Conservation (phyloP, 192 early-diverging fungal species). For the Dimargaris xerosporica region DNA sequence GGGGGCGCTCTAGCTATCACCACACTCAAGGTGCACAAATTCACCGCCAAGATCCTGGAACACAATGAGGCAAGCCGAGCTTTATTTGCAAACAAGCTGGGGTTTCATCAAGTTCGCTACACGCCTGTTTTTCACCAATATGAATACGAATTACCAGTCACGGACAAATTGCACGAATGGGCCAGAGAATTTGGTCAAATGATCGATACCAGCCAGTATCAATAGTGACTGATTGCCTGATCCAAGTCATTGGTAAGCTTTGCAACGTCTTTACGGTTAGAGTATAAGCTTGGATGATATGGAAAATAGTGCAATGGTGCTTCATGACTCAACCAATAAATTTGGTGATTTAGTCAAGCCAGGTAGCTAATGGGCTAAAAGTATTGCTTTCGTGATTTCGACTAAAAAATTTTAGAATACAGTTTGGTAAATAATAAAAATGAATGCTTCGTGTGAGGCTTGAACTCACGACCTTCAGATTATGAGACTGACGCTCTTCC, state of each 20-base stretch:
- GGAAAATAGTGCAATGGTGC: too few relatives aligned
- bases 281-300: too few relatives aligned
- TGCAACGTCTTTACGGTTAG: too few relatives aligned
- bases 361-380: too few relatives aligned
- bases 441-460: neutral
- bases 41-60: slow-evolving; percentile 33
- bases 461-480: slow-evolving; percentile 5
- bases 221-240: too few relatives aligned
- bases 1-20: slow-evolving; percentile 10
- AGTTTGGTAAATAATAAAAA: neutral
- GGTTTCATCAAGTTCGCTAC: slow-evolving; percentile 25
- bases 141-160: slow-evolving; percentile 12
- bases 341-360: too few relatives aligned
- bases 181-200: neutral
- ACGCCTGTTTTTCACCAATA: slow-evolving; percentile 26
- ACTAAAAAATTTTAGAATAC: too few relatives aligned
- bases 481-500: slow-evolving; percentile 5
- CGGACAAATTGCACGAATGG: neutral
- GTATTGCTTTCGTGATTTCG: too few relatives aligned
- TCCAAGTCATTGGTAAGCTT: too few relatives aligned
- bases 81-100: slow-evolving; percentile 24
- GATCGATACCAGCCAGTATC: neutral
- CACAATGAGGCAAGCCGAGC: slow-evolving; percentile 23
- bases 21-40: slow-evolving; percentile 1
- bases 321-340: too few relatives aligned